Evolutionary conservation across 1,284 basidiomycete species (phyloP).

Genomic region (Phellinidium pouzarii): DNA sequence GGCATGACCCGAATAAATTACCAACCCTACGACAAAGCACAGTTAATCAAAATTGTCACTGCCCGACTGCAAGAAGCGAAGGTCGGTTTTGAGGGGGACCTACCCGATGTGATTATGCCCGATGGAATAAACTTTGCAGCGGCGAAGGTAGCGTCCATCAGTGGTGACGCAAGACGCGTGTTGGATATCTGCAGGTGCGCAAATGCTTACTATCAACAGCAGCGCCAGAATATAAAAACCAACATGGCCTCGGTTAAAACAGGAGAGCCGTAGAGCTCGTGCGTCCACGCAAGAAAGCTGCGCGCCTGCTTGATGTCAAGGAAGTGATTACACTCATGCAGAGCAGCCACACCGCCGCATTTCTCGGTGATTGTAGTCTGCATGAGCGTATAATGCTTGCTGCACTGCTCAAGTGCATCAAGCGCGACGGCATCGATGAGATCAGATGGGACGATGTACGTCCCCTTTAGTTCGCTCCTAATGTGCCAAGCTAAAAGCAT

Average conservation of each 20-base stretch:
- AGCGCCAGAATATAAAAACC: too few species aligned
- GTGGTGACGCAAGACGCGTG: constrained; percentile 90
- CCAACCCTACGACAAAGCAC: constrained; percentile 78
- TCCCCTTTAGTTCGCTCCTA: neutral
- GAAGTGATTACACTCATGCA: constrained; percentile 87
- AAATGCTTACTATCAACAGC: constrained; percentile 7
- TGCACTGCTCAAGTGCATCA: constrained; percentile 77
- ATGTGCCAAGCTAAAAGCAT: neutral
- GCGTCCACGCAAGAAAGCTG: constrained; percentile 43
- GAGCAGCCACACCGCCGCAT: constrained; percentile 82
- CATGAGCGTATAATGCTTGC: constrained; percentile 90
- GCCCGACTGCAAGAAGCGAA: constrained; percentile 64
- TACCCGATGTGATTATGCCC: constrained; percentile 52
- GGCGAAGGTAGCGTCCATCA: constrained; percentile 88
- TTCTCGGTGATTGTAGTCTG: constrained; percentile 72
- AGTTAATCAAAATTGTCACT: constrained; percentile 84
- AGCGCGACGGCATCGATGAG: constrained; percentile 82
- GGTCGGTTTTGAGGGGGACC: constrained; percentile 36
- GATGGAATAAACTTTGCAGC: constrained; percentile 89
- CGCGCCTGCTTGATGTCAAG: constrained; percentile 70
- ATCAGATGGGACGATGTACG: constrained; percentile 76
- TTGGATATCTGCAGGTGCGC: constrained; percentile 84
- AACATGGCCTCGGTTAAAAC: too few species aligned
- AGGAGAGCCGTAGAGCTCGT: constrained; percentile 85
- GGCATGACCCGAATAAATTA: constrained; percentile 97